Conservation (phyloP, 2,329 filamentous ascomycete genomes). For the Ceratocystis cubensis region DNA sequence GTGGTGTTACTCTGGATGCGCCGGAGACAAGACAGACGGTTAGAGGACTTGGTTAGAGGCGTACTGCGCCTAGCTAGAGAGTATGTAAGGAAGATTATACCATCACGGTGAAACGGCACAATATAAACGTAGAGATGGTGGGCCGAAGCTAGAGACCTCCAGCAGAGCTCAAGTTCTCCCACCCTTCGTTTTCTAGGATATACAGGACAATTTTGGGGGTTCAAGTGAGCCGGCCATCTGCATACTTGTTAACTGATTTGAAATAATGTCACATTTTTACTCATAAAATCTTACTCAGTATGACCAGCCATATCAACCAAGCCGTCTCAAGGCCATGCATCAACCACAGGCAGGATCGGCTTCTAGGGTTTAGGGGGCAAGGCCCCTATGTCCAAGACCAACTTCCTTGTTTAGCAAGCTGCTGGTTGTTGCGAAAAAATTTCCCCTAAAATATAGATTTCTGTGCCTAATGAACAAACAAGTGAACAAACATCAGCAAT, state of each 20-base stretch:
- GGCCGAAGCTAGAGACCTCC: not conserved
- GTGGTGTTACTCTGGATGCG: conserved; percentile 61
- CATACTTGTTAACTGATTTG: not conserved
- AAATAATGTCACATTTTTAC: not conserved
- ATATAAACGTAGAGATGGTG: not conserved
- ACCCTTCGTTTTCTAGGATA: conserved; percentile 23
- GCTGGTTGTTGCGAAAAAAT: no score
- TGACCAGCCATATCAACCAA: no score
- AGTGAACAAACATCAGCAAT: no score
- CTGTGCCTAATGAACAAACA: no score
- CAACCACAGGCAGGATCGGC: no score
- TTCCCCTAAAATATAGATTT: no score
- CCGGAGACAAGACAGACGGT: conserved; percentile 52
- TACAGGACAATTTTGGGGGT: conserved; percentile 7
- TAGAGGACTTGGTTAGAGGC: conserved; percentile 62
- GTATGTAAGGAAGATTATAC: conserved; percentile 46
- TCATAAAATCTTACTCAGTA: no score
- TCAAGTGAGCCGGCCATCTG: not conserved
- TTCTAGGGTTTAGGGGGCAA: no score
- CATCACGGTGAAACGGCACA: conserved; percentile 35
- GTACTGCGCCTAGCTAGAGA: conserved; percentile 45
- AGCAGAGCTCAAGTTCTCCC: conserved; percentile 13
- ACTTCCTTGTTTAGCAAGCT: no score
- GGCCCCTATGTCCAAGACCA: no score
- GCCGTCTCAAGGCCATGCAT: no score